Evolutionary conservation across 176 grass and related monocot genomes (phyloP).

Genomic region (Cenchrus americanus): DNA sequence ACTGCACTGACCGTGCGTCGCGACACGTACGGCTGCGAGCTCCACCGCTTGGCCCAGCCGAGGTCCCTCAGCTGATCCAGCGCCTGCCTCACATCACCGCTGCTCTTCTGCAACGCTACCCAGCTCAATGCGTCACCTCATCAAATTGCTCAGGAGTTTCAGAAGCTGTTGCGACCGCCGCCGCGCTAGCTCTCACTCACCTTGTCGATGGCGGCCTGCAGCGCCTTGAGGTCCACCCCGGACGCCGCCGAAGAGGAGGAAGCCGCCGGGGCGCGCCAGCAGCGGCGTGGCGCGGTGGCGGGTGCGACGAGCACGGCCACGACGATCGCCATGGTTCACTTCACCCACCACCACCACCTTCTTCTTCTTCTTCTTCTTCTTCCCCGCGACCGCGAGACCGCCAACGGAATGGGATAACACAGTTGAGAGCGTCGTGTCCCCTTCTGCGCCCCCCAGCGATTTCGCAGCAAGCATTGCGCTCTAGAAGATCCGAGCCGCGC

Average conservation of each 20-base stretch:
- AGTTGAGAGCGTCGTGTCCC: neutral
- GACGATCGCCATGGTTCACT: conserved; percentile 51
- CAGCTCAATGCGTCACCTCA: neutral
- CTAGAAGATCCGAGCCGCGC: neutral
- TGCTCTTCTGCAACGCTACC: conserved; percentile 65
- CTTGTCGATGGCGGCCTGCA: conserved; percentile 83
- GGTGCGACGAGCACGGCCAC: conserved; percentile 43
- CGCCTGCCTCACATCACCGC: conserved; percentile 59
- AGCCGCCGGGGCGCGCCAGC: conserved; percentile 54
- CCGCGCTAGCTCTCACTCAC: conserved; percentile 43
- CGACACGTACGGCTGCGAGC: conserved; percentile 92
- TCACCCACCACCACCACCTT: too few relatives aligned
- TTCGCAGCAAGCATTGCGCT: neutral
- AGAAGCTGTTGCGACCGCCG: neutral
- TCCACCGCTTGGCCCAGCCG: conserved; percentile 90
- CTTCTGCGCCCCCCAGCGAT: too few relatives aligned
- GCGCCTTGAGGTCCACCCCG: conserved; percentile 71
- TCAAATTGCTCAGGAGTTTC: neutral
- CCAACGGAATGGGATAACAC: conserved; percentile 58
- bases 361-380: conserved; percentile 10
- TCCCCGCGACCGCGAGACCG: conserved; percentile 17
- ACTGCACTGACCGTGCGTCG: conserved; percentile 85
- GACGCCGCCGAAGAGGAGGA: conserved; percentile 69
- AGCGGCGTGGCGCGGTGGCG: conserved; percentile 8
- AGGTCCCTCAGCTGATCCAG: conserved; percentile 74